Evolutionary conservation across 768 basidiomycete species (phyloP), one percentile per base, ranked within the genome.

Genomic region (Coprinopsis sp.): DNA sequence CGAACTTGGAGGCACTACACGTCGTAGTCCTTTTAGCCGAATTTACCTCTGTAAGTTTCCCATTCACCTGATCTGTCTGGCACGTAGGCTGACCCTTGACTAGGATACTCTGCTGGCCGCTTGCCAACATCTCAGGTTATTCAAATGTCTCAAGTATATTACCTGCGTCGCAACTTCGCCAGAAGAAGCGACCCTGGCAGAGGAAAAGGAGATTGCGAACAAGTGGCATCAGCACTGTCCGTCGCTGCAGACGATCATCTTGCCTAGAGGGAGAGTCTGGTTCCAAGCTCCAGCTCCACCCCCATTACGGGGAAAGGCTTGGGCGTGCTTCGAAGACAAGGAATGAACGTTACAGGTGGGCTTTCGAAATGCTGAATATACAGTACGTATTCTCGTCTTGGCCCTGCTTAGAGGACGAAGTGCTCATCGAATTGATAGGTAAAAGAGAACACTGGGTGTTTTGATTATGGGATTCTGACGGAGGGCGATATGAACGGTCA

Each of bases 241-340:
- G 3, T 79, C 81, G 0, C 65, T 84, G 24, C 68, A 69, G 47
- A 83, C 83, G 0, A 79, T 85, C 44, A 82, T 85, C 13, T 62
- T 85, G 0, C 81, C 83, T 1, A 70, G 71, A 48, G 83, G 83
- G 2, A 63, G 72, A 43, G 74, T 83, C 6, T 85, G 83, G 83
- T 82, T 81, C 43, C 66, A 71, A 43, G 65, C 40, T 5, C 6
- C 24, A 4, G 24, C 40, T n/a, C 8, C 7, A 28, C 11, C 40
- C 27, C 27, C 40, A 5, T 5, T 16, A 10, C 27, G 22, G 27
- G 25, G 40, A 10, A 42, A 30, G 40, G 25, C 14, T 16, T 42
- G 40, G 40, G 28, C 40, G 6, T 42, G 40, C 19, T 42, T 42
- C 18, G 40, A 42, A 12, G 40, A 42, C 16, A 28, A 30, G 4